phyloP scores from a whole-genome alignment of 2,329 filamentous ascomycete species.

The Trichoderma breve region DNA sequence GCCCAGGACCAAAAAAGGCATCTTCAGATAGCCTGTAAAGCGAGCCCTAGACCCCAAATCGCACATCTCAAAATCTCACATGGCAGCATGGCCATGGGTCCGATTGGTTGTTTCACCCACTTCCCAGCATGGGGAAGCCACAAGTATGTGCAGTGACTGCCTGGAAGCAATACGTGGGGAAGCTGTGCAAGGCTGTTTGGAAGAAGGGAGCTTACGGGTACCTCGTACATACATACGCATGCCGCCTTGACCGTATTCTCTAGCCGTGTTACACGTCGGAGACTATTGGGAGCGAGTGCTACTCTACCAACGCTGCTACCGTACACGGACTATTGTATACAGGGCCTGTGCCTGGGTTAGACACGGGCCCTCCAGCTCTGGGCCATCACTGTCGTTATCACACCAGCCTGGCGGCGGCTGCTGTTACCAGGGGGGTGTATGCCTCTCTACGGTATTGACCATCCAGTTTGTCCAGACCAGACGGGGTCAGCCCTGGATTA shows the following conservation, averaged over 20 bases:
- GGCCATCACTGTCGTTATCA: neutral
- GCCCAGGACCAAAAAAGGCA: conserved; percentile 1
- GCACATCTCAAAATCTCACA: conserved; percentile 19
- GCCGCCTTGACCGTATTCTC: neutral
- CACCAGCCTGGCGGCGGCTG: neutral
- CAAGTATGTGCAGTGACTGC: neutral
- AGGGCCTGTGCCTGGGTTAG: neutral
- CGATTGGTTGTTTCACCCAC: conserved; percentile 2
- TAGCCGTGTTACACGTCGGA: conserved; percentile 6
- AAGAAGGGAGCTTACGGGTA: conserved; percentile 1
- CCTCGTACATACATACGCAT: neutral
- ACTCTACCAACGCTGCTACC: conserved; percentile 1
- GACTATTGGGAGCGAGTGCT: conserved; percentile 11
- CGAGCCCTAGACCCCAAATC: conserved; percentile 10
- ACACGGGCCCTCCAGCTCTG: conserved; percentile 5
- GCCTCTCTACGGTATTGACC: neutral
- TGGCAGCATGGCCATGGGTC: conserved; percentile 9
- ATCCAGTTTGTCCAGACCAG: neutral
- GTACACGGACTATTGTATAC: neutral
- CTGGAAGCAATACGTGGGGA: conserved; percentile 1
- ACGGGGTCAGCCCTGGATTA: conserved; percentile 7
- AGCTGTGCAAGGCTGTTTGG: conserved; percentile 10
- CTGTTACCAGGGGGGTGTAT: neutral
- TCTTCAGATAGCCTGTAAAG: conserved; percentile 7
- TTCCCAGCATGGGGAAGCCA: conserved; percentile 2